Evolutionary conservation across 306 rosid genomes (phyloP), one percentile per base, ranked within the genome.

Genomic region (Alnus glutinosa): DNA sequence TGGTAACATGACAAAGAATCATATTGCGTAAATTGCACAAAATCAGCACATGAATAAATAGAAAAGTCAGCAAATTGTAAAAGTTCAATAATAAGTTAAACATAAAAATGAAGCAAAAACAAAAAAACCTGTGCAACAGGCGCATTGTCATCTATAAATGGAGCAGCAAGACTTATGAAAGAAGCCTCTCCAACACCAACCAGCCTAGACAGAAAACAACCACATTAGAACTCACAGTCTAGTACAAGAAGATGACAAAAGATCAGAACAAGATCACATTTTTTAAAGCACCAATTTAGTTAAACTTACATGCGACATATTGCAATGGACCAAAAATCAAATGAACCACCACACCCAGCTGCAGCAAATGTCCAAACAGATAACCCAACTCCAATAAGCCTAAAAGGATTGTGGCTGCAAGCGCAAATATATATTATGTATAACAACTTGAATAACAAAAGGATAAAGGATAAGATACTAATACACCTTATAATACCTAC

Each of bases 141-240:
- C 42, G 98, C 98, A 83, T 95, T 89, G 76, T 95, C 98, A 86
- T 95, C 98, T 75, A 95, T 95, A 81, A 91, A 95, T 46, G 98
- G 98, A 66, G 98, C 98, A 4, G 96, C 98, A 61, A 95, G 96
- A 84, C 98, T 95, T 75, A 95, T 90, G 83, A 95, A 95, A 82
- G 98, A 95, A 75, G 98, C 98, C 88, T 95, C 98, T 37, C 98
- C 98, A 44, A 95, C 95, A 75, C 98, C 98, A 44, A 95, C 98
- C 54, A 95, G 87, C 98, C 98, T 95, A 87, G 39, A 76, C 77
- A 69, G 76, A 73, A 36, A 83, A 75, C 59, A 59, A 3, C 16
- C 67, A 69, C 61, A 50, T 66, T 76, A 66, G 51, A 69, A 81
- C 64, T 79, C 69, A 75, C 18, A 55, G 58, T 80, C 48, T 50